Evolutionary conservation across 345 rosid genomes (phyloP).

Genomic region (Citropsis articulata): DNA sequence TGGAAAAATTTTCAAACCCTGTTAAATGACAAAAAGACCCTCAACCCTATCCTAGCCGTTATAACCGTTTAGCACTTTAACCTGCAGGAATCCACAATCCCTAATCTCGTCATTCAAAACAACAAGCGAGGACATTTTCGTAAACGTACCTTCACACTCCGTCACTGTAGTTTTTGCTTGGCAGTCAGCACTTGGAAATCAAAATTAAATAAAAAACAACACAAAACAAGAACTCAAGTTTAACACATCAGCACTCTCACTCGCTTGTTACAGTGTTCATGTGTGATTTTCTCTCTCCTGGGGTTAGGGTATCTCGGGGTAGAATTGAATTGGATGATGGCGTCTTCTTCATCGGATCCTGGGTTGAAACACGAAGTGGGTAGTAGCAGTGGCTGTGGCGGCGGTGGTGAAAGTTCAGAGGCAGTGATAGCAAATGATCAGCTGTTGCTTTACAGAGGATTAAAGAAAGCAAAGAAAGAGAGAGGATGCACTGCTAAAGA

Average conservation of each 20-base stretch:
- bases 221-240: background rate
- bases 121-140: conserved; percentile 21
- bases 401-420: conserved; percentile 67
- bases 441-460: conserved; percentile 67
- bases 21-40: conserved; percentile 22
- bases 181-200: background rate
- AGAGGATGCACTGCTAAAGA: conserved; percentile 98
- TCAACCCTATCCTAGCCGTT: conserved; percentile 54
- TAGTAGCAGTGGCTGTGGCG: conserved; percentile 19
- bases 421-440: conserved; percentile 75
- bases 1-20: conserved; percentile 13
- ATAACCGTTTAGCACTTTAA: conserved; percentile 1
- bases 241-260: conserved; percentile 15
- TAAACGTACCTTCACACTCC: background rate
- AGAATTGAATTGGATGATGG: conserved; percentile 38
- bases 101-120: conserved; percentile 15
- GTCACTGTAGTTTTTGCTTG: conserved; percentile 9
- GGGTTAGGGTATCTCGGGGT: conserved; percentile 21
- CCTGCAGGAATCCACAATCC: background rate
- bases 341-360: conserved; percentile 84
- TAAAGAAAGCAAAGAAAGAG: conserved; percentile 94
- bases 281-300: conserved; percentile 30
- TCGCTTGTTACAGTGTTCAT: conserved; percentile 10
- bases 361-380: conserved; percentile 64
- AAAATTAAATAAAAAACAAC: background rate